Evolutionary conservation across 257 asterid genomes (phyloP).

Genomic region (Solanum bulbocastanum): DNA sequence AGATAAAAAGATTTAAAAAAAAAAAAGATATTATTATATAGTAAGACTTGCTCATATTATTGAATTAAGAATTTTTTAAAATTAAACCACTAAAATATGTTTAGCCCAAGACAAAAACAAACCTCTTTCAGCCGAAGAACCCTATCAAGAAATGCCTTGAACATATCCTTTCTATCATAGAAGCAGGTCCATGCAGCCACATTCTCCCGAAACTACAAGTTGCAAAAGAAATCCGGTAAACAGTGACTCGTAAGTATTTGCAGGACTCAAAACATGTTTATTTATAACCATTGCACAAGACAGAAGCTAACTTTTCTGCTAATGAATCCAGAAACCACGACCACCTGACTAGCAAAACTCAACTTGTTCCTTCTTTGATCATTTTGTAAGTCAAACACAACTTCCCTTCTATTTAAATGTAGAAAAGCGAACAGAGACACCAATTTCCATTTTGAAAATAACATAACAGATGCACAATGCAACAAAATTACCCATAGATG

Average conservation of each 20-base stretch:
- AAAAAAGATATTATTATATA: neutral
- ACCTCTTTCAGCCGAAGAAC: slow-evolving; percentile 90
- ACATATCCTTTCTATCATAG: slow-evolving; percentile 60
- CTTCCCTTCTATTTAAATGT: neutral
- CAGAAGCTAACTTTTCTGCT: neutral
- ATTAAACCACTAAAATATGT: neutral
- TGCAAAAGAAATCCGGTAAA: neutral
- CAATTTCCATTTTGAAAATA: neutral
- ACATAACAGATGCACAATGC: neutral
- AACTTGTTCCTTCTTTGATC: neutral
- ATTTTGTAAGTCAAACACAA: neutral
- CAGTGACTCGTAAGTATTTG: neutral
- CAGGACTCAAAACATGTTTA: neutral
- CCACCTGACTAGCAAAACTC: neutral
- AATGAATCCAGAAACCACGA: neutral
- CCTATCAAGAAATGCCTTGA: slow-evolving; percentile 82
- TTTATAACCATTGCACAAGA: neutral
- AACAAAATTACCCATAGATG: neutral
- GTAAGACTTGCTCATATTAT: neutral
- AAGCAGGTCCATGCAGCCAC: slow-evolving; percentile 98
- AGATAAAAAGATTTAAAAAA: too few relatives aligned
- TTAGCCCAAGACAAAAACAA: slow-evolving; percentile 3
- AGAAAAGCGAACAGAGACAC: neutral
- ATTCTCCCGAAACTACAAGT: slow-evolving; percentile 92
- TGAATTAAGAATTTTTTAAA: neutral